Base-by-base conservation (phyloP, 73 alveolate genomes). In the Paramecium tetraurelia region DNA sequence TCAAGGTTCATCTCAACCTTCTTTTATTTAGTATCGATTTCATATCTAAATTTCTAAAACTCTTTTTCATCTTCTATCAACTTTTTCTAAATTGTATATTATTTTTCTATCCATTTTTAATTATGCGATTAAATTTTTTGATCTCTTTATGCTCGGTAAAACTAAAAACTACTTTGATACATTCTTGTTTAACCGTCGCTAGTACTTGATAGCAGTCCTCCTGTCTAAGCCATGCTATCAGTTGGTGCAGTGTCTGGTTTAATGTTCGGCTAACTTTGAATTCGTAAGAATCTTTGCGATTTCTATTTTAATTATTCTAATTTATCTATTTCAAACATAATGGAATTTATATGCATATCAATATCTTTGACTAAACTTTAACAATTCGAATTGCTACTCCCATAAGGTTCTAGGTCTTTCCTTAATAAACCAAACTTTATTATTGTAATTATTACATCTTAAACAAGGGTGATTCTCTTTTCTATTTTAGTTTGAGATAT, bases 311-410 rank as follows among this genome's bases (percentile, higher is more conserved):
- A 76, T 14, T 76, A 58, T 41, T 76, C 89, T 43, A 76, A 40
- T 43, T 76, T 76, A 43, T 76, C 89, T 40, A 80, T 80, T 21
- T 80, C 90, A 27, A 80, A 41, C 90, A 44, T 44, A 22, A 80
- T 80, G 29, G 76, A 44, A 80, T 80, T 80, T 7, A 80, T 80
- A 48, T 80, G 75, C 90, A 80, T 80, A 43, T 80, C 76, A 80
- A 41, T 80, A 41, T 44, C 50, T 35, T 80, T 80, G 12, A 44
- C 7, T 44, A 41, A 44, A 16, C 18, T 22, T 31, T 48, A 31
- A 44, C 40, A 80, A 44, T 80, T 12, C 1, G 5, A 7, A 76
- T 76, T 0, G 27, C 24, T 58, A 31, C 12, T 18, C 2, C 7
- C 63, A 40, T 29, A 38, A 7, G 46, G 57, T 38, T 80, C 76